Evolutionary conservation across 306 rosid genomes (phyloP), one percentile per base, ranked within the genome.

Genomic region (Pyrus betulifolia): DNA sequence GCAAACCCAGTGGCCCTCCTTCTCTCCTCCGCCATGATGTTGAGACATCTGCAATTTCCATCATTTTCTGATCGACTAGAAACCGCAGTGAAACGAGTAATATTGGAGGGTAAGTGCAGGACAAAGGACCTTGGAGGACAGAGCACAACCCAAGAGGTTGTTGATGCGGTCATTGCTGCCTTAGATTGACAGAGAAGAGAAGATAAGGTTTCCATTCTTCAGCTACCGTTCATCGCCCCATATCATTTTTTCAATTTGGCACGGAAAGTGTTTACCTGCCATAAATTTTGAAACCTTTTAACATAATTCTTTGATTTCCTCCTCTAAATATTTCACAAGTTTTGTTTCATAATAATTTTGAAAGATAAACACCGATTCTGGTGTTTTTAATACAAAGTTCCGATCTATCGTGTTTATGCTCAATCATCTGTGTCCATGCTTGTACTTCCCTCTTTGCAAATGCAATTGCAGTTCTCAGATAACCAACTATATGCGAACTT

Each of bases 1-100:
- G 96, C 96, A 25, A 93, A 93, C 78, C 97, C 96, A 2, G 97
- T 86, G 52, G 97, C 96, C 18, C 81, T 93, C 77, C 91, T 93
- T 61, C 96, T 93, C 62, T 90, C 96, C 1, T 93, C 96, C 0
- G 91, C 97, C 78, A 93, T 93, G 96, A 93, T 90, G 97, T 90
- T 90, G 51, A 87, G 97, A 74, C 97, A 93, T 87, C 90, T 93
- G 9, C 96, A 86, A 71, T 93, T 90, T 80, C 97, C 96, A 12
- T 85, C 93, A 46, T 90, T 92, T 77, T 86, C 97, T 14, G 96
- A 92, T 76, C 87, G 88, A 74, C 70, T 92, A 74, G 97, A 92
- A 76, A 86, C 75, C 67, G 96, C 97, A 0, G 96, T 92, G 44
- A 72, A 84, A 60, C 78, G 38, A 38, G 97, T 92, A 49, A 87